Conservation (phyloP, 2,329 filamentous ascomycete species). For the Cladobotryum mycophilum region DNA sequence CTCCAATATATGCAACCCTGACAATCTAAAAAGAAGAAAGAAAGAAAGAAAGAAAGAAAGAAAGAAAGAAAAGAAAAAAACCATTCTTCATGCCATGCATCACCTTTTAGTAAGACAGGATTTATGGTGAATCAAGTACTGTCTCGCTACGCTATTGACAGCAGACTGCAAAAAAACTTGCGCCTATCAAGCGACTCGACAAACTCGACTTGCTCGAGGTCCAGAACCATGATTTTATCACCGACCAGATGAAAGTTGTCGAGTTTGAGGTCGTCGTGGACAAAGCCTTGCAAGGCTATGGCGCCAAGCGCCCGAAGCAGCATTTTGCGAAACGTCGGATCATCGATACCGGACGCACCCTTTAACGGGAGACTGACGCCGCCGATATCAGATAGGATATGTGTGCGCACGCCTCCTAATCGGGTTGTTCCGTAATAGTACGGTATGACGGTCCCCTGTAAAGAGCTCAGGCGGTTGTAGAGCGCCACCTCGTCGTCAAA, state of each 20-base stretch:
- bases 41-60: not conserved
- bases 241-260: slow-evolving; percentile 17
- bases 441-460: slow-evolving; percentile 21
- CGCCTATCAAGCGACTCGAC: not conserved
- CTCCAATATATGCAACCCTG: too few relatives aligned
- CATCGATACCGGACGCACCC: slow-evolving; percentile 15
- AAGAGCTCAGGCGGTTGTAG: slow-evolving; percentile 15
- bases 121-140: not conserved
- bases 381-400: slow-evolving; percentile 21
- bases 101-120: not conserved
- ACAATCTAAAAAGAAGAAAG: not conserved
- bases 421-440: slow-evolving; percentile 15
- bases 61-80: not conserved
- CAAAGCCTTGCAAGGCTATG: slow-evolving; percentile 13
- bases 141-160: not conserved
- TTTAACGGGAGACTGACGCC: slow-evolving; percentile 15
- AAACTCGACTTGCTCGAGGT: slow-evolving; percentile 15
- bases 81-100: not conserved
- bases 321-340: slow-evolving; percentile 19
- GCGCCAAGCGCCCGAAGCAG: slow-evolving; percentile 20
- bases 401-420: slow-evolving; percentile 15
- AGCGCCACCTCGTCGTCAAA: slow-evolving; percentile 19
- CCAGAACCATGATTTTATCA: slow-evolving; percentile 16
- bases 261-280: slow-evolving; percentile 18
- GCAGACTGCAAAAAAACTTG: not conserved